These are phyloP conservation scores for Saccharomyces kudriavzevii DNA, from an alignment of 805 yeast species.

Conservation along the genomic window DNA sequence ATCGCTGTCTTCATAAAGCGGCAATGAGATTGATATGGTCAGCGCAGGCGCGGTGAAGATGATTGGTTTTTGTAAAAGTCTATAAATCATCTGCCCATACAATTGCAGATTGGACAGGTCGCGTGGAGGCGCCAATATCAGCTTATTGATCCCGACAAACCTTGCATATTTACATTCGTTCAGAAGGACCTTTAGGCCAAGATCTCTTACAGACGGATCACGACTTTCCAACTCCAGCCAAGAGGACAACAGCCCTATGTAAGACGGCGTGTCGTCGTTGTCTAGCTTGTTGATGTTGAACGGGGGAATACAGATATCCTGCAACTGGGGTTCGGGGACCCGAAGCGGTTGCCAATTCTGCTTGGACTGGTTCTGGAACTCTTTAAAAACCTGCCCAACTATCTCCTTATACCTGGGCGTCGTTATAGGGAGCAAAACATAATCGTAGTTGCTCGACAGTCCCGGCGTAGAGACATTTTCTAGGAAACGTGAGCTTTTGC, in stretches of 20 bases:
- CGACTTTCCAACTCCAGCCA: constrained; percentile 63
- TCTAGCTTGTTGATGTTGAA: constrained; percentile 6
- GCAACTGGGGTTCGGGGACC: constrained; percentile 27
- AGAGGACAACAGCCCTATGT: constrained; percentile 51
- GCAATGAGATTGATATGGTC: constrained; percentile 39
- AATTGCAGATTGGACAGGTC: constrained; percentile 43
- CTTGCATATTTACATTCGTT: constrained; percentile 54
- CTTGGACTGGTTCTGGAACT: constrained; percentile 1
- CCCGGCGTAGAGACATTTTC: not conserved
- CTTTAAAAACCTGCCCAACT: constrained; percentile 30
- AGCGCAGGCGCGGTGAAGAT: constrained; percentile 24
- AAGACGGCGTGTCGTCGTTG: constrained; percentile 21
- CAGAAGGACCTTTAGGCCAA: constrained; percentile 48
- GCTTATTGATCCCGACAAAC: constrained; percentile 47
- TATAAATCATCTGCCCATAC: constrained; percentile 38
- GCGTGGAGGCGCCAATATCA: constrained; percentile 59
- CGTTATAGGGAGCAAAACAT: constrained; percentile 47
- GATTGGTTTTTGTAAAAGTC: constrained; percentile 22
- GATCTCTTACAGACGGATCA: constrained; percentile 40
- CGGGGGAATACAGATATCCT: constrained; percentile 29
- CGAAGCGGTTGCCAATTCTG: constrained; percentile 8
- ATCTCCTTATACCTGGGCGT: constrained; percentile 41
- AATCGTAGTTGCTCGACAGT: constrained; percentile 36
- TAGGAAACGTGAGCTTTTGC: constrained; percentile 16
- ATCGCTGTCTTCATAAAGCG: constrained; percentile 44